Conservation (phyloP, 1,139 yeast genomes). For the Candida tunisiensis region DNA sequence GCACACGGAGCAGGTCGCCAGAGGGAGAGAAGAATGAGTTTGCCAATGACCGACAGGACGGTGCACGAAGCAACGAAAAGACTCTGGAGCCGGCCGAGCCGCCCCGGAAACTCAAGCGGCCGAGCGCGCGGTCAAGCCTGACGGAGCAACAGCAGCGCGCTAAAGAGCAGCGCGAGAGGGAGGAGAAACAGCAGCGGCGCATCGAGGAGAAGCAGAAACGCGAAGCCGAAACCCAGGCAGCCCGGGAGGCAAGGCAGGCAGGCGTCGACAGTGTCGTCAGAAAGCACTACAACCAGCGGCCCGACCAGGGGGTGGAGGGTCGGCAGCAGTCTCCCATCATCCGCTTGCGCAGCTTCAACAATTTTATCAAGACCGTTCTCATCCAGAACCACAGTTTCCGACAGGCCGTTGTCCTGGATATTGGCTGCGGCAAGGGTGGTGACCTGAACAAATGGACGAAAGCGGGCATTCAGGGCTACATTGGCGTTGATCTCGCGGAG, state of each 20-base stretch:
- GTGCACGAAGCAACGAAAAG: too few relatives aligned
- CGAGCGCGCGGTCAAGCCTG: too few relatives aligned
- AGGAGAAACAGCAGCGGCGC: background rate
- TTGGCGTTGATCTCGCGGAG: conserved; percentile 88
- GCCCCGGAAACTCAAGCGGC: too few relatives aligned
- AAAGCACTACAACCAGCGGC: conserved; percentile 73
- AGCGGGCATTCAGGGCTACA: conserved; percentile 54
- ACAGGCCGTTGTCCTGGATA: conserved; percentile 47
- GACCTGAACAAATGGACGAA: conserved; percentile 82
- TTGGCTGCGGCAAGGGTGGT: conserved; percentile 98
- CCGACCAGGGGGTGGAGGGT: conserved; percentile 46
- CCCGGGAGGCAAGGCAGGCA: background rate
- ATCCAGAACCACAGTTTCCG: conserved; percentile 42
- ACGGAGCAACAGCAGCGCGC: background rate
- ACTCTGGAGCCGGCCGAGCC: too few relatives aligned
- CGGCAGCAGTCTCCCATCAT: conserved; percentile 73
- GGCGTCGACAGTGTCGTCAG: conserved; percentile 29
- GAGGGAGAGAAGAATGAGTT: too few relatives aligned
- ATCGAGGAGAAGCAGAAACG: background rate
- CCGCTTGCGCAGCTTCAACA: conserved; percentile 76
- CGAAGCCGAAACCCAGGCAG: background rate
- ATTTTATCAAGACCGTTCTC: conserved; percentile 78
- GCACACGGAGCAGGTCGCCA: too few relatives aligned
- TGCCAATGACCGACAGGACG: too few relatives aligned
- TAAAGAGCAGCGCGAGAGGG: background rate